Percentiles rank a stretch among this genome's conserved stretches.
phyloP scores from a whole-genome alignment of 2,329 filamentous ascomycete species.

The Sarocladium kiliense region DNA sequence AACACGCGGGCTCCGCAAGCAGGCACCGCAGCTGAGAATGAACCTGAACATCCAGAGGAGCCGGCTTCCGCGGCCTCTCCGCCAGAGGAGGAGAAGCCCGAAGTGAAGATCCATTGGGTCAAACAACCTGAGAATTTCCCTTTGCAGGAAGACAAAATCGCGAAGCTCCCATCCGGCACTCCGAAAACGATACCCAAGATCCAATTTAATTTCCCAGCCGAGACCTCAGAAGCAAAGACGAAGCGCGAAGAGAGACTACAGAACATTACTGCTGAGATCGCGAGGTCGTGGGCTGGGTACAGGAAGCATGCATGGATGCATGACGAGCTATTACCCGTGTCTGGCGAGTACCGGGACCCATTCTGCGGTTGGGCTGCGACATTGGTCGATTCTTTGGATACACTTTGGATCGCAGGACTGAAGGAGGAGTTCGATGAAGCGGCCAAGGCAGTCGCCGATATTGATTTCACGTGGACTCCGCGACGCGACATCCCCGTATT shows the following conservation, averaged over 20 bases:
- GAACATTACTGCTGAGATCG: slow-evolving; percentile 67
- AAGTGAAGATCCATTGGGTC: slow-evolving; percentile 58
- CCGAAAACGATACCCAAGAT: slow-evolving; percentile 69
- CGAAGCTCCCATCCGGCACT: slow-evolving; percentile 67
- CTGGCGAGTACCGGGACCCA: slow-evolving; percentile 63
- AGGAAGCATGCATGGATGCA: slow-evolving; percentile 74
- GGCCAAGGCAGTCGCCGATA: slow-evolving; percentile 60
- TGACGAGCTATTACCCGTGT: slow-evolving; percentile 77
- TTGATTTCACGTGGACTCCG: slow-evolving; percentile 75
- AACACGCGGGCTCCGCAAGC: neutral
- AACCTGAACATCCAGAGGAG: slow-evolving; percentile 20
- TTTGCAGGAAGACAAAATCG: slow-evolving; percentile 63
- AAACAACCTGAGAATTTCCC: slow-evolving; percentile 75
- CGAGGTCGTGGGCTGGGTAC: slow-evolving; percentile 79
- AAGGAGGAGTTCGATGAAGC: slow-evolving; percentile 76
- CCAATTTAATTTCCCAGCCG: slow-evolving; percentile 66
- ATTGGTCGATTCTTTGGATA: slow-evolving; percentile 76
- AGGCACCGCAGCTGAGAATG: slow-evolving; percentile 11
- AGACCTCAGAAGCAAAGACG: slow-evolving; percentile 53
- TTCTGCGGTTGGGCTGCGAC: slow-evolving; percentile 93
- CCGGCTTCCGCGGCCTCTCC: slow-evolving; percentile 9
- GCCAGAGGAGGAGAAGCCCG: neutral
- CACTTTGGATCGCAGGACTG: slow-evolving; percentile 81
- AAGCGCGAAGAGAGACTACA: slow-evolving; percentile 60
- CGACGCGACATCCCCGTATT: slow-evolving; percentile 77